Evolutionary conservation across 805 yeast species (phyloP).

Genomic region (Saccharomycopsis fibuligera): DNA sequence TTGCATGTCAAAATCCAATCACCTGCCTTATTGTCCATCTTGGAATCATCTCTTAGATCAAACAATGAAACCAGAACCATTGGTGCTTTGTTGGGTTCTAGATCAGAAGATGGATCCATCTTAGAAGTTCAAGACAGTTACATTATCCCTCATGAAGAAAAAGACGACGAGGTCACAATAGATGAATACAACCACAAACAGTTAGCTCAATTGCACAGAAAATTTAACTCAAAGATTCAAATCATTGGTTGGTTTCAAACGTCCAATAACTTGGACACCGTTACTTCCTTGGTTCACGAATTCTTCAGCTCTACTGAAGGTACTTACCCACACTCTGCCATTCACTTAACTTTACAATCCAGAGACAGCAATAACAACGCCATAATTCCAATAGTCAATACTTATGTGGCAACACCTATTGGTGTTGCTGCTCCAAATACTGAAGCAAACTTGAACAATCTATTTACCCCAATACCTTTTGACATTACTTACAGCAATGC

Average conservation of each 20-base stretch:
- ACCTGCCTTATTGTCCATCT: constrained; percentile 66
- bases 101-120: constrained; percentile 78
- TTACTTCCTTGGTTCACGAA: constrained; percentile 75
- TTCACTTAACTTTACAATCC: constrained; percentile 69
- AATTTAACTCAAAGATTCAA: constrained; percentile 69
- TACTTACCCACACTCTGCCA: constrained; percentile 68
- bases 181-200: constrained; percentile 71
- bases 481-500: constrained; percentile 48
- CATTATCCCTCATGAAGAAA: constrained; percentile 74
- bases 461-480: constrained; percentile 74
- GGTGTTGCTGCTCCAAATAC: constrained; percentile 38
- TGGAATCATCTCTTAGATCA: constrained; percentile 61
- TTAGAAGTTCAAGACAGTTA: constrained; percentile 70
- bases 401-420: constrained; percentile 74
- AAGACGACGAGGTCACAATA: constrained; percentile 68
- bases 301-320: constrained; percentile 69
- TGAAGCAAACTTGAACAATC: constrained; percentile 30
- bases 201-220: constrained; percentile 64
- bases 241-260: constrained; percentile 85
- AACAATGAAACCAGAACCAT: constrained; percentile 58
- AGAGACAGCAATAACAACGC: constrained; percentile 40
- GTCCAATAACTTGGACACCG: constrained; percentile 52
- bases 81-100: constrained; percentile 74
- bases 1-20: constrained; percentile 54
- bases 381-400: constrained; percentile 47